phyloP scores from a whole-genome alignment of 345 rosid species.

The Ceriops decandra region DNA sequence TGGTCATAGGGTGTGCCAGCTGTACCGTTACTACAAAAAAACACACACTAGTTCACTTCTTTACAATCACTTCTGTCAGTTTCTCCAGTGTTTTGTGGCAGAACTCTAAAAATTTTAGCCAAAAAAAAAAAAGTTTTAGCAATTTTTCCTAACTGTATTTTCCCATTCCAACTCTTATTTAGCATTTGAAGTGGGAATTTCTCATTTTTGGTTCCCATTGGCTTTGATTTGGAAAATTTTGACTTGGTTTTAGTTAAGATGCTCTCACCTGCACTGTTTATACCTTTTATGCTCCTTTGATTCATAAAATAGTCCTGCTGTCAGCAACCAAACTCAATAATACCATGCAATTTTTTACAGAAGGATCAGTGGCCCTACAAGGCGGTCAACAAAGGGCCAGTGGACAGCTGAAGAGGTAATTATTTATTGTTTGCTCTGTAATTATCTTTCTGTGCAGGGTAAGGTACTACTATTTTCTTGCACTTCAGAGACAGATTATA shows the following conservation, averaged over 20 bases:
- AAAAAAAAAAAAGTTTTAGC: not conserved
- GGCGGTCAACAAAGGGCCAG: constrained; percentile 97
- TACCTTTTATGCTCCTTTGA: not conserved
- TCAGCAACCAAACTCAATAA: not conserved
- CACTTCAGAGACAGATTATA: no score
- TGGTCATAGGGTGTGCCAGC: no score
- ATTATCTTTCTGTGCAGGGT: not conserved
- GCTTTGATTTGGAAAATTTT: not conserved
- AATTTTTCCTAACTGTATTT: not conserved
- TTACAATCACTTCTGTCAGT: no score
- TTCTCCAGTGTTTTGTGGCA: not conserved
- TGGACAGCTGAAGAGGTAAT: constrained; percentile 98
- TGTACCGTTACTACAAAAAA: no score
- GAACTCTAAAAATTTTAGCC: not conserved
- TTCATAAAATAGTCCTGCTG: not conserved
- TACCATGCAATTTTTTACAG: constrained; percentile 26
- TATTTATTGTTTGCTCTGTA: not conserved
- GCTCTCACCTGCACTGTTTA: not conserved
- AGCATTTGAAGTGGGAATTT: not conserved
- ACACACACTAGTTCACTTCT: no score
- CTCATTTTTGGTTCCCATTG: not conserved
- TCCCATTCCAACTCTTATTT: not conserved
- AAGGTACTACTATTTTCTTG: no score
- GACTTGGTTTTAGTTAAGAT: not conserved
- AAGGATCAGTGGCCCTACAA: constrained; percentile 94